A percentile compares a stretch with the other conserved stretches of the same genome.
Evolutionary conservation across 345 rosid species (phyloP).

Genomic region (Hibiscus mutabilis): DNA sequence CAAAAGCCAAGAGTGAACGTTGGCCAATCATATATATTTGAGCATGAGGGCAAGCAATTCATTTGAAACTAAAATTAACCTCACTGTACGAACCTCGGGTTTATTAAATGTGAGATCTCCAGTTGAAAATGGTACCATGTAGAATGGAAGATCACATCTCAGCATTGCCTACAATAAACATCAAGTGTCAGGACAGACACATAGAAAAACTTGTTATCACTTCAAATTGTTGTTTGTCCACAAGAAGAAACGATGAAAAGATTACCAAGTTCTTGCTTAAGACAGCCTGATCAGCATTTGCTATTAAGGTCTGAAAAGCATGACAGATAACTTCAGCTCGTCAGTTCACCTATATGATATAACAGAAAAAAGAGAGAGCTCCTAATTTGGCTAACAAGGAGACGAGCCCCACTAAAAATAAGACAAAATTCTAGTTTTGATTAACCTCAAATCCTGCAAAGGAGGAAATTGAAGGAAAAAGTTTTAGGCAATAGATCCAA

Average conservation of each 20-base stretch:
- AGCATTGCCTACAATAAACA: slow-evolving; percentile 56
- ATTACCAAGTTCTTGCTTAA: slow-evolving; percentile 66
- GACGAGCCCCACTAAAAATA: neutral
- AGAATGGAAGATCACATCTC: slow-evolving; percentile 77
- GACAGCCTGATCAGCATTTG: slow-evolving; percentile 49
- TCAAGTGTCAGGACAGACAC: neutral
- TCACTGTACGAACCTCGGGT: slow-evolving; percentile 65
- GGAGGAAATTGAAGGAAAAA: neutral
- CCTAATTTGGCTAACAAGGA: neutral
- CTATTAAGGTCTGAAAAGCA: slow-evolving; percentile 39
- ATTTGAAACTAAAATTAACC: neutral
- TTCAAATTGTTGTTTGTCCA: neutral
- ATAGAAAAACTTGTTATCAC: neutral
- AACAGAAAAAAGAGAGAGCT: neutral
- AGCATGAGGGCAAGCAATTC: neutral
- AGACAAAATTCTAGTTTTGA: neutral
- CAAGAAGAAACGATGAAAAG: slow-evolving; percentile 2
- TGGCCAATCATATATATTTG: neutral
- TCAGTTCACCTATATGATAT: neutral
- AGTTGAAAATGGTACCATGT: slow-evolving; percentile 78
- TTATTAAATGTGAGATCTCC: slow-evolving; percentile 55
- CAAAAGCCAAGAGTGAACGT: neutral
- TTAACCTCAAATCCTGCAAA: neutral
- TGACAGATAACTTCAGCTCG: neutral
- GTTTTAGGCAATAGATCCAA: neutral